These are phyloP conservation scores for Pichia inconspicua DNA, from an alignment of 1,139 yeast genomes.

Conservation along the genomic window DNA sequence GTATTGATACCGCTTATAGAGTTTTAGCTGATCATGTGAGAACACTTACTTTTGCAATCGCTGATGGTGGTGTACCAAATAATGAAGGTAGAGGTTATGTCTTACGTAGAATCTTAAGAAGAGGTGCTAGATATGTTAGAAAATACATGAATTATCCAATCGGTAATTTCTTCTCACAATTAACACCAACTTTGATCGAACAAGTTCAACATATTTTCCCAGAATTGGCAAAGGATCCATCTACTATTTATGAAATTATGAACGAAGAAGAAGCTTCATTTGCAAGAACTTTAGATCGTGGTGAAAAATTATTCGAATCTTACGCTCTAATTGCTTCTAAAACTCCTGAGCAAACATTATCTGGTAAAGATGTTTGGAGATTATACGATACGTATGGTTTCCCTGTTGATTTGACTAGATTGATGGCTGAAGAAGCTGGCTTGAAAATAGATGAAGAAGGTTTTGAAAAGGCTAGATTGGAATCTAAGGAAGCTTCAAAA, in stretches of 20 bases:
- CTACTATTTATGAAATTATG: slow-evolving; percentile 78
- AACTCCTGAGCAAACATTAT: slow-evolving; percentile 64
- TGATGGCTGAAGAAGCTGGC: slow-evolving; percentile 99
- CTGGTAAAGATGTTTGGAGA: slow-evolving; percentile 97
- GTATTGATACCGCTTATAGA: slow-evolving; percentile 95
- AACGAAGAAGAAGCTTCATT: slow-evolving; percentile 95
- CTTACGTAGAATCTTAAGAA: slow-evolving; percentile 88
- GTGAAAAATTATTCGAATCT: slow-evolving; percentile 92
- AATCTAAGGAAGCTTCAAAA: slow-evolving; percentile 90
- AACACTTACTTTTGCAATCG: slow-evolving; percentile 89
- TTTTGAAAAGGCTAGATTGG: slow-evolving; percentile 81
- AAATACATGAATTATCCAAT: slow-evolving; percentile 94
- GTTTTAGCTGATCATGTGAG: slow-evolving; percentile 98
- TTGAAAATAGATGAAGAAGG: slow-evolving; percentile 85
- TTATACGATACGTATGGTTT: slow-evolving; percentile 98
- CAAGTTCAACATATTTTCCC: slow-evolving; percentile 89
- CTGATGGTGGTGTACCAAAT: slow-evolving; percentile 99
- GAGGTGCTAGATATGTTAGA: slow-evolving; percentile 96
- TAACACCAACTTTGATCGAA: slow-evolving; percentile 87
- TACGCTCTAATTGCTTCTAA: slow-evolving; percentile 79
- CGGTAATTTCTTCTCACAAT: slow-evolving; percentile 84
- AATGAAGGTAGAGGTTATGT: slow-evolving; percentile 99
- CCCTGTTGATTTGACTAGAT: slow-evolving; percentile 95
- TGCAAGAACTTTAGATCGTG: slow-evolving; percentile 92
- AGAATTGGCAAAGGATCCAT: slow-evolving; percentile 65